Conservation (phyloP, 78 protist genomes). For the Capsaspora owczarzaki region DNA sequence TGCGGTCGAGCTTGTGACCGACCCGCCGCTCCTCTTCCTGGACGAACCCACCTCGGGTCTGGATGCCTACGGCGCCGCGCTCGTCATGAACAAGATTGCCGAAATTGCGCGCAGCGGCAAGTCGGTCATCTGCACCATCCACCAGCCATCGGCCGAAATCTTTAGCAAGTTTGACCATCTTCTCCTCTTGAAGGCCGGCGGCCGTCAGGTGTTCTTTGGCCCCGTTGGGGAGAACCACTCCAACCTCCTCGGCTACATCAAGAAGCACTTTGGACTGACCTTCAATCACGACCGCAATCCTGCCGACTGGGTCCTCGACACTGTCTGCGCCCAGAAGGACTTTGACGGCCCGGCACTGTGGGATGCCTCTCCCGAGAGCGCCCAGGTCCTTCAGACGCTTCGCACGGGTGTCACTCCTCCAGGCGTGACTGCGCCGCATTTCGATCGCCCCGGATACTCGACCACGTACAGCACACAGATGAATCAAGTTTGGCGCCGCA, state of each 20-base stretch:
- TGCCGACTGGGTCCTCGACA: background rate
- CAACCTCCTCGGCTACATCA: background rate
- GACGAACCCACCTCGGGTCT: slow-evolving; percentile 6
- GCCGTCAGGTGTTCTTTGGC: no score
- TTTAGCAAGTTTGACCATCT: background rate
- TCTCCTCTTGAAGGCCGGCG: background rate
- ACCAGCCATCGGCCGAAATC: background rate
- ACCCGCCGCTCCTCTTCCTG: slow-evolving; percentile 20
- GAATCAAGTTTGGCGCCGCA: no score
- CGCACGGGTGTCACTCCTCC: no score
- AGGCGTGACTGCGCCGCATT: no score
- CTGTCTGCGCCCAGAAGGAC: no score
- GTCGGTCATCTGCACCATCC: background rate
- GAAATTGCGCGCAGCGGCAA: background rate
- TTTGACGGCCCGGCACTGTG: no score
- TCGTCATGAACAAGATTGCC: background rate
- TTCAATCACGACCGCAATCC: background rate
- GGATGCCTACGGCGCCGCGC: background rate
- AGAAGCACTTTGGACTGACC: background rate
- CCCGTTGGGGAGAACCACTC: background rate
- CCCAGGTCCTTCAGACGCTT: no score
- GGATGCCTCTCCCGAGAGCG: no score
- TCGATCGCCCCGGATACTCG: no score
- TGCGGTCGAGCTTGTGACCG: slow-evolving; percentile 40
- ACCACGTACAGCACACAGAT: no score